Evolutionary conservation across 2,329 filamentous ascomycete species (phyloP), one percentile per base, ranked within the genome.

Genomic region (Aspergillus calidoustus): DNA sequence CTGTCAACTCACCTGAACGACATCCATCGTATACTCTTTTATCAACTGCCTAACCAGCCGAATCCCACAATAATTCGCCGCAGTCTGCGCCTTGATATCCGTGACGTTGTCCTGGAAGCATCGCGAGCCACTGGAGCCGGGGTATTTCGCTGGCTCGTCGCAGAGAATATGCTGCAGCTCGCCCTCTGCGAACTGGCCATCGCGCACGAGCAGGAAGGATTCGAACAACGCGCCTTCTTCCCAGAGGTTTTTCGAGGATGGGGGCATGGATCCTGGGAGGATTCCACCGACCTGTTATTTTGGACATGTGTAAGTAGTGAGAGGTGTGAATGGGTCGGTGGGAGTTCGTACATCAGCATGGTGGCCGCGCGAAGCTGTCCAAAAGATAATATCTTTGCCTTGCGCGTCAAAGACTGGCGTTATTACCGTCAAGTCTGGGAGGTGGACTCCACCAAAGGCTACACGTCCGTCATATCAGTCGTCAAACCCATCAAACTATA

Each of bases 11-110:
- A 28, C 25, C 25, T 28, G 25, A 0, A 96, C 92, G 0, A 90
- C 89, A 2, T 88, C 82, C 68, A 92, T 88, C 15, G 89, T 88
- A 68, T 93, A 95, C 70, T 95, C 92, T n/a, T 86, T 83, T 66
- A 96, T 93, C 1, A 95, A 84, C 83, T 54, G 85, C 25, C 25
- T 85, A 66, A 96, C 95, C 23, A 94, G 81, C 41, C 87, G 88
- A 71, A 94, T 94, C 7, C 92, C 92, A 68, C 93, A 93, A 69
- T 92, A 89, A 71, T 96, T 96, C 13, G 92, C 91, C 0, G 92
- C 91, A 15, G 95, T 89, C 73, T 95, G 92, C 0, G 92, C 92
- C 75, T 93, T 93, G 46, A 96, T 82, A 72, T 96, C 92, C 56
- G 92, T 93, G 66, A 96, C 82, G 72, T 96, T 96, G 75, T 96